Conservation (phyloP, 1,284 basidiomycete genomes). For the Puccinia hordei region DNA sequence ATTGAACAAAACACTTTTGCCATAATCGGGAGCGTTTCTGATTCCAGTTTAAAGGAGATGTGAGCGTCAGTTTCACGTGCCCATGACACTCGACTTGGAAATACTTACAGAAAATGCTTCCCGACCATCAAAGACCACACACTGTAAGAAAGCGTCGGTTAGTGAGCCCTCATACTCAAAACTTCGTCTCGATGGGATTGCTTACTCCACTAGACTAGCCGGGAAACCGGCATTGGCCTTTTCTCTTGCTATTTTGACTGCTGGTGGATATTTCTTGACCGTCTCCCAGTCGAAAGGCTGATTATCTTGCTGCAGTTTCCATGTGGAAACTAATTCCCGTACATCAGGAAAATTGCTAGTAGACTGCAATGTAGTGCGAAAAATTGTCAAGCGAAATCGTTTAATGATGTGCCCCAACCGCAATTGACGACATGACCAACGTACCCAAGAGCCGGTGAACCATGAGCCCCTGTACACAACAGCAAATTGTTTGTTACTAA, state of each 20-base stretch:
- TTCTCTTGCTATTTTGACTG: conserved; percentile 38
- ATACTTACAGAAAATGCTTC: conserved; percentile 45
- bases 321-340: conserved; percentile 22
- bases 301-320: conserved; percentile 41
- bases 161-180: not conserved
- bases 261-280: conserved; percentile 48
- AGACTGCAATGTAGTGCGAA: not conserved
- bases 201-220: conserved; percentile 48
- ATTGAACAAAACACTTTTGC: conserved; percentile 46
- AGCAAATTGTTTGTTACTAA: conserved; percentile 5
- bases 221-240: conserved; percentile 48
- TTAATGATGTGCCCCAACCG: not conserved
- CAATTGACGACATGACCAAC: not conserved
- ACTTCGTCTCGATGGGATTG: not conserved
- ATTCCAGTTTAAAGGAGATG: not conserved
- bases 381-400: not conserved
- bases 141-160: conserved; percentile 2
- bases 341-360: conserved; percentile 42
- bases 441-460: conserved; percentile 49
- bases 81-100: not conserved
- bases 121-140: conserved; percentile 49
- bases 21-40: conserved; percentile 44
- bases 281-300: conserved; percentile 46
- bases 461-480: conserved; percentile 26
- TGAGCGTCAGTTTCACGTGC: not conserved